Conservation (phyloP, 2,329 filamentous ascomycete genomes). For the Fusarium albosuccineum region DNA sequence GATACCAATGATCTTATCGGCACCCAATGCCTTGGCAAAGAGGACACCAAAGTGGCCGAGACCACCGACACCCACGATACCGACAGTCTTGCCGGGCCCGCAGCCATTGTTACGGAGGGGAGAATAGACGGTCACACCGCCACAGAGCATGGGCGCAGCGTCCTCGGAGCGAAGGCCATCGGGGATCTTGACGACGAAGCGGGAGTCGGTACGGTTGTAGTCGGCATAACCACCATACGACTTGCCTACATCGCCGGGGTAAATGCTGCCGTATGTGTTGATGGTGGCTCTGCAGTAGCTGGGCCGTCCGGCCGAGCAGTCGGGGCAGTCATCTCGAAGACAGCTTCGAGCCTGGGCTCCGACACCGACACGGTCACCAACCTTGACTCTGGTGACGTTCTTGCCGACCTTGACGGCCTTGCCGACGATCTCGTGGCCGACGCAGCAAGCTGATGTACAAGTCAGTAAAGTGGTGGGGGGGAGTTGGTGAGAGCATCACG, state of each 20-base stretch:
- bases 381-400: constrained; percentile 61
- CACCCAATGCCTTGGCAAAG: constrained; percentile 75
- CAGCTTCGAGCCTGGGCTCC: constrained; percentile 72
- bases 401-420: constrained; percentile 66
- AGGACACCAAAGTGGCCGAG: constrained; percentile 76
- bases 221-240: constrained; percentile 62
- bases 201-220: constrained; percentile 50
- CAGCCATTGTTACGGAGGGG: constrained; percentile 72
- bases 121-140: constrained; percentile 74
- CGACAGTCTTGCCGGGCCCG: constrained; percentile 75
- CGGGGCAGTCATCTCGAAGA: constrained; percentile 55
- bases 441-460: constrained; percentile 58
- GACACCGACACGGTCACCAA: constrained; percentile 74
- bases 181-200: constrained; percentile 64
- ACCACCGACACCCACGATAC: constrained; percentile 75
- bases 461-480: constrained; percentile 23
- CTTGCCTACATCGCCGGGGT: constrained; percentile 58
- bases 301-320: constrained; percentile 56
- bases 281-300: constrained; percentile 57
- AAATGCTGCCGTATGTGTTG: constrained; percentile 66
- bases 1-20: constrained; percentile 70
- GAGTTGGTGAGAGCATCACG: constrained; percentile 26
- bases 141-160: constrained; percentile 76
- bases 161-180: constrained; percentile 55
- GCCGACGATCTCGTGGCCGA: constrained; percentile 76